Conservation (phyloP, 2,329 filamentous ascomycete species). For the Raffaelea ambrosiae region DNA sequence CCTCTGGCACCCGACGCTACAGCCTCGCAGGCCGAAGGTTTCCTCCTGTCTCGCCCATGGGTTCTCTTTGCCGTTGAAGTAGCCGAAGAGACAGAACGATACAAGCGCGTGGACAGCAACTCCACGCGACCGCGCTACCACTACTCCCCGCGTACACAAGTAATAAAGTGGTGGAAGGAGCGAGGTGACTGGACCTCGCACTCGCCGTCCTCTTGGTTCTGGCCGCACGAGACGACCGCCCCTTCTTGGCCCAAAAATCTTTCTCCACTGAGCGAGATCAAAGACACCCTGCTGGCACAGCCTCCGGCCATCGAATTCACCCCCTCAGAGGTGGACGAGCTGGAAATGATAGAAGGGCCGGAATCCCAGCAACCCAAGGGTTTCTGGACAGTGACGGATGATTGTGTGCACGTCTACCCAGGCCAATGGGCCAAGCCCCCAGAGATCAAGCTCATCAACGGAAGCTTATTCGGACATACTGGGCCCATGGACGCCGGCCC, state of each 20-base stretch:
- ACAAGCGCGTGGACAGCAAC: background rate
- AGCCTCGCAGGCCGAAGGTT: slow-evolving; percentile 7
- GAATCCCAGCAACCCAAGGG: background rate
- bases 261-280: background rate
- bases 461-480: too few relatives aligned
- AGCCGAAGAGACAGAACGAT: slow-evolving; percentile 7
- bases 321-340: slow-evolving; percentile 14
- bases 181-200: slow-evolving; percentile 12
- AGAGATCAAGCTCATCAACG: too few relatives aligned
- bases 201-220: slow-evolving; percentile 3
- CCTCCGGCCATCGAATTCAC: slow-evolving; percentile 12
- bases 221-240: background rate
- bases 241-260: too few relatives aligned
- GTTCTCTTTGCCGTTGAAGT: slow-evolving; percentile 12
- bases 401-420: background rate
- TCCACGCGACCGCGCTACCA: background rate
- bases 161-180: slow-evolving; percentile 11
- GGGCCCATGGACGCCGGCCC: too few relatives aligned
- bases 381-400: background rate
- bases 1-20: slow-evolving; percentile 5
- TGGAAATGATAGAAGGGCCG: slow-evolving; percentile 9
- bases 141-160: slow-evolving; percentile 3
- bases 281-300: slow-evolving; percentile 6
- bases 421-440: too few relatives aligned
- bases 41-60: slow-evolving; percentile 14